Percentiles rank a stretch among this genome's conserved stretches.
These are phyloP conservation scores for Aspergillus pseudoglaucus DNA, from an alignment of 2,329 filamentous ascomycete genomes.

Conservation along the genomic window DNA sequence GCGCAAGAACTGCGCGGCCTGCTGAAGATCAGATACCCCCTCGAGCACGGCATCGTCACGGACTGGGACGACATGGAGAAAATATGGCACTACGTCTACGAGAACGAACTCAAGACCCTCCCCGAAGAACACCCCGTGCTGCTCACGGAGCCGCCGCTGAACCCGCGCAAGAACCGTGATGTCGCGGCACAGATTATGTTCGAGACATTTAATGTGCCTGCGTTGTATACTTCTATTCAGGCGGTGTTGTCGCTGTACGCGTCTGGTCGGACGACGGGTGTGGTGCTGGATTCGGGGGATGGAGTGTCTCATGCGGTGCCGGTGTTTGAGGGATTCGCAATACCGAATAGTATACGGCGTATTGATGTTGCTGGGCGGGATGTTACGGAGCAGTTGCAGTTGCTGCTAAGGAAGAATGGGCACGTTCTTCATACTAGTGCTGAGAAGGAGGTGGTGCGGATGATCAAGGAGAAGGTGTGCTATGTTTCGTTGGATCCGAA, in stretches of 20 bases:
- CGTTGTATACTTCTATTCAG: slow-evolving; percentile 93
- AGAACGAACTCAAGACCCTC: slow-evolving; percentile 88
- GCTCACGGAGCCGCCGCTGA: slow-evolving; percentile 90
- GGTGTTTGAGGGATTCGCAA: slow-evolving; percentile 95
- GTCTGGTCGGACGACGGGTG: slow-evolving; percentile 89
- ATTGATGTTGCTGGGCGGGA: slow-evolving; percentile 96
- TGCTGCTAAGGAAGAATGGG: slow-evolving; percentile 81
- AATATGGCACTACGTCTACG: slow-evolving; percentile 98
- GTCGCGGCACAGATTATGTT: slow-evolving; percentile 96
- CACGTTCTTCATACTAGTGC: slow-evolving; percentile 96
- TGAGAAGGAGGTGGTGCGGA: slow-evolving; percentile 96
- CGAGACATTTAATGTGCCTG: slow-evolving; percentile 97
- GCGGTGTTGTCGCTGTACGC: slow-evolving; percentile 94
- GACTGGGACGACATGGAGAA: slow-evolving; percentile 99
- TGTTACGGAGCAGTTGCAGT: slow-evolving; percentile 92
- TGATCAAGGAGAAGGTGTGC: slow-evolving; percentile 91
- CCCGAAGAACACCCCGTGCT: slow-evolving; percentile 98
- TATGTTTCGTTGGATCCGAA: slow-evolving; percentile 88
- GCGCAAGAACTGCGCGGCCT: slow-evolving; percentile 86
- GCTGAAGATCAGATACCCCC: slow-evolving; percentile 89
- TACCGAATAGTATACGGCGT: slow-evolving; percentile 87
- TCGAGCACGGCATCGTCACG: slow-evolving; percentile 97
- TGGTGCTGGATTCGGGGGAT: slow-evolving; percentile 91
- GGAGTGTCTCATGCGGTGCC: slow-evolving; percentile 96
- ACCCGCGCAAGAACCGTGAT: slow-evolving; percentile 91